phyloP scores from a whole-genome alignment of 139 green algal genomes.

The Picochlorum sp. region DNA sequence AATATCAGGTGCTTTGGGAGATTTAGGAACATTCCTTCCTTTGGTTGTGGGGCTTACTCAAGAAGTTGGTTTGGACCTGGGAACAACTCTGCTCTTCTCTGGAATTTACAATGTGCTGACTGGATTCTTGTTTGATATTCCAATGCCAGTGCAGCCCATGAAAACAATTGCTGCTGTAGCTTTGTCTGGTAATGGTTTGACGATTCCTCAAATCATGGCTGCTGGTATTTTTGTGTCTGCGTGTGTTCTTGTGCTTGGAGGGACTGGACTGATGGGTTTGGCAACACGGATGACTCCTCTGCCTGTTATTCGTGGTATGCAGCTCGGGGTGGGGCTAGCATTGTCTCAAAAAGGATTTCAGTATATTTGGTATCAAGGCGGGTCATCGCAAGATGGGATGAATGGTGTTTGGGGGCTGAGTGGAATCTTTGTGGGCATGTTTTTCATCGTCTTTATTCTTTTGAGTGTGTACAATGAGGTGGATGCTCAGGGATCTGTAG shows the following conservation, averaged over 20 bases:
- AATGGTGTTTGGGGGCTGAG: slow-evolving; percentile 28
- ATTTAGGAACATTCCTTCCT: slow-evolving; percentile 72
- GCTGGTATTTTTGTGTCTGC: slow-evolving; percentile 55
- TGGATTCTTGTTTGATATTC: slow-evolving; percentile 50
- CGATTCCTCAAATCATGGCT: slow-evolving; percentile 40
- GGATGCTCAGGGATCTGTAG: no score
- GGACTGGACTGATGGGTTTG: slow-evolving; percentile 40
- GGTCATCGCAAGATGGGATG: background rate
- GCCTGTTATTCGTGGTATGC: slow-evolving; percentile 42
- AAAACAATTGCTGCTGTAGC: slow-evolving; percentile 76
- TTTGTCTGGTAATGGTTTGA: slow-evolving; percentile 37
- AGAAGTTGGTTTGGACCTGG: slow-evolving; percentile 50
- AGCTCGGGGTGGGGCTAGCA: slow-evolving; percentile 60
- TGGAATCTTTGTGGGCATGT: slow-evolving; percentile 44
- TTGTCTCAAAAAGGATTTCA: slow-evolving; percentile 49
- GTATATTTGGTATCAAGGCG: slow-evolving; percentile 19
- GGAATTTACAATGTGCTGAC: slow-evolving; percentile 66
- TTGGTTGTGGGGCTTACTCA: slow-evolving; percentile 49
- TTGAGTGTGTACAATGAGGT: no score
- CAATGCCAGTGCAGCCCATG: slow-evolving; percentile 70
- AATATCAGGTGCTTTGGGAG: slow-evolving; percentile 44
- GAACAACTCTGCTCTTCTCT: slow-evolving; percentile 67
- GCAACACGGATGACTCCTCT: slow-evolving; percentile 23
- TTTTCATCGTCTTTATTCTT: slow-evolving; percentile 36
- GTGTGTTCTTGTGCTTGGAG: slow-evolving; percentile 47